Percentiles rank a stretch among this genome's conserved stretches.
Conservation (phyloP, 1,139 yeast species). For the Candida sojae region DNA sequence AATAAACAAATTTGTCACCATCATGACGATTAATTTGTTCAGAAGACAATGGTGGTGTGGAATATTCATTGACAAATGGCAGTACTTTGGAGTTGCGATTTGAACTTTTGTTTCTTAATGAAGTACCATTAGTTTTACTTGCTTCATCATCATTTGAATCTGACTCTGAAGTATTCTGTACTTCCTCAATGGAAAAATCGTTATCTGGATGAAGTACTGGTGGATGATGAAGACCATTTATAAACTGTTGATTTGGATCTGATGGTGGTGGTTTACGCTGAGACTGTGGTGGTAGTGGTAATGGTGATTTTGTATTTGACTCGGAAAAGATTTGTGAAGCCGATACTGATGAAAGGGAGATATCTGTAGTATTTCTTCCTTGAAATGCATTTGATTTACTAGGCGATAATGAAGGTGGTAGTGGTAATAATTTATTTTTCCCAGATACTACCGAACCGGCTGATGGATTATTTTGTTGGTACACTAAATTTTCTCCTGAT, state of each 20-base stretch:
- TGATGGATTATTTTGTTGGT: slow-evolving; percentile 11
- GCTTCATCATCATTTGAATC: slow-evolving; percentile 27
- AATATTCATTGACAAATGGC: slow-evolving; percentile 6
- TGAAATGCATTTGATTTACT: neutral
- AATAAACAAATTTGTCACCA: slow-evolving; percentile 16
- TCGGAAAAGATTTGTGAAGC: slow-evolving; percentile 4
- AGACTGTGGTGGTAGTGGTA: neutral
- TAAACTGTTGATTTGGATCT: too few relatives aligned
- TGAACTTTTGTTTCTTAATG: slow-evolving; percentile 13
- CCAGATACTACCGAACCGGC: slow-evolving; percentile 19
- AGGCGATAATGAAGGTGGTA: slow-evolving; percentile 23
- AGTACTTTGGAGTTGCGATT: slow-evolving; percentile 6
- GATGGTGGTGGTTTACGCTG: neutral
- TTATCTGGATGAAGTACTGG: slow-evolving; percentile 12
- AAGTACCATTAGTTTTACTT: slow-evolving; percentile 10
- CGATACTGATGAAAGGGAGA: slow-evolving; percentile 3
- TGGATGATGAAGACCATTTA: slow-evolving; percentile 2
- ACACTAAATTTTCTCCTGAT: slow-evolving; percentile 8
- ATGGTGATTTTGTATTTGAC: neutral
- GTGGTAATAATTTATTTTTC: slow-evolving; percentile 34
- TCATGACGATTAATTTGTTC: slow-evolving; percentile 1
- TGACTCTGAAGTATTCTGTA: slow-evolving; percentile 36
- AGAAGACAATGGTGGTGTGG: slow-evolving; percentile 12
- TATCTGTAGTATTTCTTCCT: neutral
- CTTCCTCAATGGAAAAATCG: slow-evolving; percentile 45